Evolutionary conservation across 495 filamentous ascomycete genomes (phyloP), one percentile per base, ranked within the genome.

Genomic region (Penicillium subrubescens): DNA sequence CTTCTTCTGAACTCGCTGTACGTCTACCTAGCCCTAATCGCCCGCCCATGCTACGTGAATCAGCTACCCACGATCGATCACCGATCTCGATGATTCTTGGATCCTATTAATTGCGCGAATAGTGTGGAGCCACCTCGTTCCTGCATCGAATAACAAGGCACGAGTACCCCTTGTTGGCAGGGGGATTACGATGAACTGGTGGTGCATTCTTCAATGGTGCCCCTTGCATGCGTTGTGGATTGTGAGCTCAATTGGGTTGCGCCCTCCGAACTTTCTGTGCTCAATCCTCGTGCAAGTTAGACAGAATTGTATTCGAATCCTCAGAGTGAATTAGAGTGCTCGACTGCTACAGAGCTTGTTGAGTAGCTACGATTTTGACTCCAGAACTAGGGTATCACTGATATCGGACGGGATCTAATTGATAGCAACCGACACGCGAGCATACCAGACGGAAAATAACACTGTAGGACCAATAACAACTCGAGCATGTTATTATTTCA

Each of bases 161-260:
- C 17, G 44, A 17, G 3, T 29, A 37, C 14, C 57, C 57, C 57
- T 59, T n/a, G 57, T 31, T 46, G 29, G 15, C 41, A 34, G 11
- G 57, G 39, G 21, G 15, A 17, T 15, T 14, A 14, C 25, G 14
- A 34, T 50, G 57, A 29, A 59, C 2, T 7, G 41, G 5, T 14
- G 29, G 29, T 29, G 29, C 57, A 59, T 59, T 59, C 57, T 12
- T 59, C 17, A 5, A 14, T 29, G 29, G 19, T 15, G 19, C 43
- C 57, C 57, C 57, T 59, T 59, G 43, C 57, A 59, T 48, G 8
- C 17, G 12, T 29, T n/a, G 3, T 27, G 27, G 29, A 59, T 59
- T 59, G 57, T 27, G 57, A 48, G 39, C 8, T 33, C 31, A 31
- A 19, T 29, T 8, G 21, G 25, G 21, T 31, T 52, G 12, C 15